Base-by-base conservation (phyloP, 2,329 filamentous ascomycete genomes). In the Aspergillus novoparasiticus region DNA sequence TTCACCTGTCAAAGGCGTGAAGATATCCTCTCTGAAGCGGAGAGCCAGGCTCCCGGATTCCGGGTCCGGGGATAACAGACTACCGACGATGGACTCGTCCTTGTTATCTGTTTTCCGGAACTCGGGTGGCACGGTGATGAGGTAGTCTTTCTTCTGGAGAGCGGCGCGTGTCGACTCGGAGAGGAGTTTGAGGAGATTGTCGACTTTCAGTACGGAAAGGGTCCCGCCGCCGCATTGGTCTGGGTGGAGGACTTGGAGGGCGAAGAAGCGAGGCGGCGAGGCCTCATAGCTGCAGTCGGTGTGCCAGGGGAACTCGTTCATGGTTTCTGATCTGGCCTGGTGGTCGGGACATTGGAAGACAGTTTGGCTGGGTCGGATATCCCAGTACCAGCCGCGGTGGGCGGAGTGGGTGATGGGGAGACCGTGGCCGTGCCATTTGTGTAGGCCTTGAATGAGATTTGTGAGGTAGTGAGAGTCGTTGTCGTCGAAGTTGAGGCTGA, bases 211-310 rank as follows among this genome's bases (percentile, higher is more conserved):
- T 19, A 76, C 69, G 1, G 79, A 81, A 0, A 81, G 68, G 0
- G 78, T 80, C 0, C 80, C 80, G 0, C 80, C 79, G 3, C 80
- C 78, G n/a, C 58, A 73, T 0, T 72, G 71, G 63, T 82, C 80
- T 16, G 75, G 73, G 16, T 75, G 78, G 0, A 82, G 73, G 0
- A 82, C 78, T 19, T 82, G 80, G 0, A 82, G 73, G 0, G 79
- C 80, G 51, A 82, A 81, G 55, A 74, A 81, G 4, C 76, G 61
- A 2, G 80, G 80, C 1, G 76, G 71, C 0, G 66, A 65, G 1
- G 72, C 58, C 54, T 82, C 80, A 55, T 82, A 82, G 64, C 78
- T 80, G 68, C 80, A 81, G 56, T 82, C 80, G 0, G 78, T 82
- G 56, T 82, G 80, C 80, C 80, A 82, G 0, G 80, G 76, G 34